These are phyloP conservation scores for Aspergillus oerlinghausenensis DNA, from an alignment of 2,329 filamentous ascomycete species.

Conservation along the genomic window DNA sequence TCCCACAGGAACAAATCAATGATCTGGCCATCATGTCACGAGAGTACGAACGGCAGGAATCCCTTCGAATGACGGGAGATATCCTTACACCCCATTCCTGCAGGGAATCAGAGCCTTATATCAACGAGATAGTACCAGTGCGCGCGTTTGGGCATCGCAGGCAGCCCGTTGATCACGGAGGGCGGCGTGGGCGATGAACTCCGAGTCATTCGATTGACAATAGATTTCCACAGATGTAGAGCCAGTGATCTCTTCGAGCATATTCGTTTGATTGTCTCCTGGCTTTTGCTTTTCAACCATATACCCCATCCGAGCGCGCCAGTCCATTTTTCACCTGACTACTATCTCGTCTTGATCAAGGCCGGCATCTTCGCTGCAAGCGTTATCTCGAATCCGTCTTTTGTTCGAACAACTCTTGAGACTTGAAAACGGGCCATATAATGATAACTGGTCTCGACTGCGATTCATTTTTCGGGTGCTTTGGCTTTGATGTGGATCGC, in stretches of 20 bases:
- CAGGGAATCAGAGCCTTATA: slow-evolving; percentile 33
- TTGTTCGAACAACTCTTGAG: background rate
- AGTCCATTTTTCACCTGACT: background rate
- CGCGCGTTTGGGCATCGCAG: slow-evolving; percentile 27
- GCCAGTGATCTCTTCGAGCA: background rate
- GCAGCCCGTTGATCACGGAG: slow-evolving; percentile 22
- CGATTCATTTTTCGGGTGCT: background rate
- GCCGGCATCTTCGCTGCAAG: background rate
- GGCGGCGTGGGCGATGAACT: slow-evolving; percentile 21
- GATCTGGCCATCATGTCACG: slow-evolving; percentile 44
- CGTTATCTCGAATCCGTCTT: background rate
- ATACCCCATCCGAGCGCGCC: background rate
- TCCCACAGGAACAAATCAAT: slow-evolving; percentile 44
- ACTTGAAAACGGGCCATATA: background rate
- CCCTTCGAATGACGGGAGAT: slow-evolving; percentile 40
- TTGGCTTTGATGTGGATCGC: background rate
- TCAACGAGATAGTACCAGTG: slow-evolving; percentile 41
- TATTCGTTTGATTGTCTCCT: background rate
- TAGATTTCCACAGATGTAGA: slow-evolving; percentile 1
- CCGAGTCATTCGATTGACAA: background rate
- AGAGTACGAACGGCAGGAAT: slow-evolving; percentile 46
- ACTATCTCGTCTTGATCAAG: background rate
- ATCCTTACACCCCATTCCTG: slow-evolving; percentile 14
- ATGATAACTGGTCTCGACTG: background rate
- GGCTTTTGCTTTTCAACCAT: background rate